Percentiles rank a stretch among this genome's conserved stretches.
Evolutionary conservation across 257 asterid species (phyloP).

Genomic region (Capsicum pubescens): DNA sequence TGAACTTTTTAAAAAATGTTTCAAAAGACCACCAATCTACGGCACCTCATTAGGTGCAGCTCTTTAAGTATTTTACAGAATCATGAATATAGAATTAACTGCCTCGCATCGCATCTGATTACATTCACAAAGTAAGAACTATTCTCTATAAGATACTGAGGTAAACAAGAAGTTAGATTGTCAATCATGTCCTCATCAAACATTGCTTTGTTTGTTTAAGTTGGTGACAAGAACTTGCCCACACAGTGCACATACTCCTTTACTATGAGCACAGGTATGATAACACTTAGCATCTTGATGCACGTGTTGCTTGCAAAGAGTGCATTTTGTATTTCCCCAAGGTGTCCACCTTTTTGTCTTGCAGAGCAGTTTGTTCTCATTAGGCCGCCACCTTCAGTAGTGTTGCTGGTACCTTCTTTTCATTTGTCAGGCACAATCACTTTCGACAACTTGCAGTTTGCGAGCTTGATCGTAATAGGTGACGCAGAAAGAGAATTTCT

Average conservation of each 20-base stretch:
- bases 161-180: neutral
- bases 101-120: neutral
- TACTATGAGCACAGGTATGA: constrained; percentile 40
- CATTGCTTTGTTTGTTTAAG: constrained; percentile 91
- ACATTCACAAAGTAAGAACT: neutral
- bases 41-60: neutral
- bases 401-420: neutral
- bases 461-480: neutral
- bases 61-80: constrained; percentile 9
- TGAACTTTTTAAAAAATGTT: neutral
- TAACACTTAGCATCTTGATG: constrained; percentile 87
- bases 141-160: constrained; percentile 6
- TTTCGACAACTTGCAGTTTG: neutral
- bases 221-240: constrained; percentile 98
- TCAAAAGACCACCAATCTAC: constrained; percentile 10
- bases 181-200: constrained; percentile 41
- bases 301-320: constrained; percentile 91
- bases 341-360: constrained; percentile 71
- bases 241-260: constrained; percentile 97
- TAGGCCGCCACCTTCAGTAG: neutral
- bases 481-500: neutral
- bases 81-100: neutral
- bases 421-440: neutral
- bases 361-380: neutral
- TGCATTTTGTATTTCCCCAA: constrained; percentile 66